Base-by-base conservation (phyloP, 164 flowering plant species). In the Kalanchoe fedtschenkoi region DNA sequence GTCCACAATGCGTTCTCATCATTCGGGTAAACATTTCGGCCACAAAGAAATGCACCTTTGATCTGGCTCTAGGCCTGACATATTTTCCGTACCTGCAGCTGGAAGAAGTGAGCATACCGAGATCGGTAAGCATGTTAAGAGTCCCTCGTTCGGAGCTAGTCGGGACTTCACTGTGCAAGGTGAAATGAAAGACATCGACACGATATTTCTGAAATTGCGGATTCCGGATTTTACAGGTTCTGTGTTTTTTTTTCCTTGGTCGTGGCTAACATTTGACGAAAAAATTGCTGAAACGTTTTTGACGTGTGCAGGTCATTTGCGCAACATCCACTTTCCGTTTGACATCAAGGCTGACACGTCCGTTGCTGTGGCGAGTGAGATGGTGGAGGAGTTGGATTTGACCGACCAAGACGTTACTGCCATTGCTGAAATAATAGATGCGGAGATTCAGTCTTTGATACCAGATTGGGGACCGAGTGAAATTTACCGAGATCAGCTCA, bases 251-350 rank as follows among this genome's bases (percentile, higher is more conserved):
- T 34, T 41, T 68, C 11, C 70, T 53, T 34, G n/a, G 24, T 21
- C 15, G 17, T 30, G 47, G 2, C 13, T 46, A 22, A n/a, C 21
- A 7, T n/a, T 26, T 46, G 6, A 7, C 10, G 7, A 55, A 13
- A 22, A 54, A 19, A 42, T 17, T 34, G 22, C 41, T 33, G 34
- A 29, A 14, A 29, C 26, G 7, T 53, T 15, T 62, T 6, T 13
- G 29, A 7, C 13, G 34, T 37, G 7, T 11, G 13, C 84, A 95
- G 99, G 92, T 75, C 76, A 80, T 38, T 61, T 79, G 63, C 93
- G 90, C n/a, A 89, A 87, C 60, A 95, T 95, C 58, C 88, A 91
- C 71, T 95, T 95, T 63, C 97, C 97, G 19, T 95, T 91, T 73
- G 89, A 95, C 70, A 77, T 78, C 65, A 88, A 78, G 65, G 77